A percentile compares a stretch with the other conserved stretches of the same genome.
Conservation (phyloP, 768 basidiomycete species). For the Termitomyces sp. region DNA sequence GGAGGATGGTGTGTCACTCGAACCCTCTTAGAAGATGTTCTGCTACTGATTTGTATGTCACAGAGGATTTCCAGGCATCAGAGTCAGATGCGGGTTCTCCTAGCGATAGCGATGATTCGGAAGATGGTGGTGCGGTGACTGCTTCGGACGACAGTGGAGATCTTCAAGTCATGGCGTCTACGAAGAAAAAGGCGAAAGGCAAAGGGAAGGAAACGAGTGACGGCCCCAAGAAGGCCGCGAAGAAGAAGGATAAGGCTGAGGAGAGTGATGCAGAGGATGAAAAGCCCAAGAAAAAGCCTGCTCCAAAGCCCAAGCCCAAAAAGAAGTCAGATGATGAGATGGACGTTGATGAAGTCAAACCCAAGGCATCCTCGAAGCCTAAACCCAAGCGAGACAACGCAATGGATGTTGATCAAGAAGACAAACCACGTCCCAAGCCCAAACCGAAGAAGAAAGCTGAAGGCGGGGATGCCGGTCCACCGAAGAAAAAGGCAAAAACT, state of each 20-base stretch:
- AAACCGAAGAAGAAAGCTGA: slow-evolving; percentile 38
- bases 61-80: slow-evolving; percentile 90
- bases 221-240: slow-evolving; percentile 30
- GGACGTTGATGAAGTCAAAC: slow-evolving; percentile 36
- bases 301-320: slow-evolving; percentile 42
- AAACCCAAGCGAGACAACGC: slow-evolving; percentile 33
- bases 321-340: slow-evolving; percentile 39
- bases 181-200: slow-evolving; percentile 35
- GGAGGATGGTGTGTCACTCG: slow-evolving; percentile 48
- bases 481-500: slow-evolving; percentile 75
- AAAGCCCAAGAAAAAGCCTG: slow-evolving; percentile 34
- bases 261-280: slow-evolving; percentile 48
- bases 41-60: slow-evolving; percentile 1
- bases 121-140: slow-evolving; percentile 68
- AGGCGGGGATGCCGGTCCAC: slow-evolving; percentile 44
- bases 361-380: slow-evolving; percentile 30
- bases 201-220: slow-evolving; percentile 39
- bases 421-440: slow-evolving; percentile 34
- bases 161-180: slow-evolving; percentile 47
- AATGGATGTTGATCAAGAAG: slow-evolving; percentile 43
- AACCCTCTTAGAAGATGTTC: neutral
- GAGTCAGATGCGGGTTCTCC: slow-evolving; percentile 88
- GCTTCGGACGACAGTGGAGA: slow-evolving; percentile 86
- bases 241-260: slow-evolving; percentile 38
- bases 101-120: slow-evolving; percentile 62